Base-by-base conservation (phyloP, 306 rosid genomes). In the Malus sieversii region DNA sequence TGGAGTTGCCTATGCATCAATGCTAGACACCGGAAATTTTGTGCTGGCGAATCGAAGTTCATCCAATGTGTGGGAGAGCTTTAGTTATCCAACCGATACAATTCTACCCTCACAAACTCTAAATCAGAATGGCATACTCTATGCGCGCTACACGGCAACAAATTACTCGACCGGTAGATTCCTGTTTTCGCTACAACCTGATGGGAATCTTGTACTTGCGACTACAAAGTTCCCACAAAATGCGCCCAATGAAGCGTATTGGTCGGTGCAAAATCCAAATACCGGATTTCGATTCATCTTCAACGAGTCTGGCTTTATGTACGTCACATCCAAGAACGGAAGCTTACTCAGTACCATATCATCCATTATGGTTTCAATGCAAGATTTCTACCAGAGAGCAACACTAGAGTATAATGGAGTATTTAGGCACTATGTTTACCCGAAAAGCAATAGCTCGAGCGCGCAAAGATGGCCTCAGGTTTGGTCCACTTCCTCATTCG, bases 11-110 rank as follows among this genome's bases (percentile, higher is more conserved):
- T 45, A 77, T n/a, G 92, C 85, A 8, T 48, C 81, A 29, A 75
- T 91, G 89, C 94, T 85, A 46, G 87, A 91, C 70, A 75, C 18
- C 1, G 92, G 91, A 0, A 89, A 89, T 79, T 87, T 91, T 33
- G 88, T 87, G 58, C 40, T 91, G 65, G 79, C 55, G 3, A 51
- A 60, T 55, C 13, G 8, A 0, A 40, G 42, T 30, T 78, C 85
- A 1, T 18, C 10, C 4, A 0, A 10, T 69, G 22, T 82, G 32
- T 91, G 92, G 97, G 63, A 78, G 74, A 89, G 90, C 66, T 91
- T 91, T 70, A 38, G 80, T 3, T 2, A 48, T 33, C 93, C 93
- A 23, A 85, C 93, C 0, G 92, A 89, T 69, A 91, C 93, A 1
- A 78, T 91, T 52, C 78, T 91, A 64, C 97, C 93, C 1, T 65